phyloP scores from a whole-genome alignment of 2,329 filamentous ascomycete genomes.

The Trichoderma harzianum region DNA sequence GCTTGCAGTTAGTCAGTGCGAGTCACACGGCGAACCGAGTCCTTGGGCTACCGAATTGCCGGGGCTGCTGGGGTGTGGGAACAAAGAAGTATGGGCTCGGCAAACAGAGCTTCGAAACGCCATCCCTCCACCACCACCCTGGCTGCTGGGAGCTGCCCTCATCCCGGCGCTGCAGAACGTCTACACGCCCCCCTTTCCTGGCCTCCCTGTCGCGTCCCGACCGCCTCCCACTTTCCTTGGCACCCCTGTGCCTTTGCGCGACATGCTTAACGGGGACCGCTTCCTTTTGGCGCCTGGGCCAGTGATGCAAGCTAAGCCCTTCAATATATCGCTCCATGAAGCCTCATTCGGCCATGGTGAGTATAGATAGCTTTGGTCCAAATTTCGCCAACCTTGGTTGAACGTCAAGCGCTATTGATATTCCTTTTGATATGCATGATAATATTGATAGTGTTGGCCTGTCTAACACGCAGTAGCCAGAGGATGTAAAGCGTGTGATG shows the following conservation, averaged over 20 bases:
- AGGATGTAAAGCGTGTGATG: neutral
- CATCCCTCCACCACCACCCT: neutral
- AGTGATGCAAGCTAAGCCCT: neutral
- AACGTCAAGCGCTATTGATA: neutral
- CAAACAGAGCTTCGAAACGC: constrained; percentile 10
- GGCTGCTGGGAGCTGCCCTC: constrained; percentile 5
- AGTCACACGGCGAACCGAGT: constrained; percentile 15
- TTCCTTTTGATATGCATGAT: neutral
- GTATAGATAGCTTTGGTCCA: neutral
- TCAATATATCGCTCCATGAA: constrained; percentile 6
- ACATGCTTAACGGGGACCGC: constrained; percentile 1
- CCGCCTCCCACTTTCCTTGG: constrained; percentile 9
- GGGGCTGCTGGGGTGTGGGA: constrained; percentile 11
- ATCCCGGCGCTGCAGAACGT: constrained; percentile 13
- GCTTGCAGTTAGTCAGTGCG: constrained; percentile 6
- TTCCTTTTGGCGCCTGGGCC: neutral
- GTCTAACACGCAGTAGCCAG: neutral
- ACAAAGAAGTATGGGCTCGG: neutral
- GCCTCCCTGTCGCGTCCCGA: neutral
- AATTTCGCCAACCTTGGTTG: neutral
- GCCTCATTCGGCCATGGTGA: constrained; percentile 6
- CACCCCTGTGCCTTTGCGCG: neutral
- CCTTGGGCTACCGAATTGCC: constrained; percentile 18
- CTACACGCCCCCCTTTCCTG: constrained; percentile 12
- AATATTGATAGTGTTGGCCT: neutral